phyloP scores from a whole-genome alignment of 2,329 filamentous ascomycete species.

The Lomentospora prolificans region DNA sequence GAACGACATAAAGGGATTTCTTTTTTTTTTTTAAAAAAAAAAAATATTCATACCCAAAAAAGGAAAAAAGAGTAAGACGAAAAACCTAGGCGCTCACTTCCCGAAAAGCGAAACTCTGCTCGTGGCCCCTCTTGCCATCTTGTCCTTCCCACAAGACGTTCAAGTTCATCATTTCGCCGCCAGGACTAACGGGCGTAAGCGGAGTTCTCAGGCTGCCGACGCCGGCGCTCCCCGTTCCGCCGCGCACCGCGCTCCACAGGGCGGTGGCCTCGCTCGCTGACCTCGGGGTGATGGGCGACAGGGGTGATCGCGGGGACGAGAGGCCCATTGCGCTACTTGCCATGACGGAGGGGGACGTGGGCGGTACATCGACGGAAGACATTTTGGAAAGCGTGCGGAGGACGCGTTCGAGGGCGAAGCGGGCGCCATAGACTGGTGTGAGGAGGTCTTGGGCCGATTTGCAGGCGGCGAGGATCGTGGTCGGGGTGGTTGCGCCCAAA shows the following conservation, averaged over 20 bases:
- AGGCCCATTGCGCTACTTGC: background rate
- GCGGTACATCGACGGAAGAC: background rate
- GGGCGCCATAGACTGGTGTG: constrained; percentile 20
- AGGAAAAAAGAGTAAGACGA: background rate
- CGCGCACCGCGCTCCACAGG: background rate
- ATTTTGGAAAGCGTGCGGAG: constrained; percentile 17
- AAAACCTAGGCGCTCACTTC: background rate
- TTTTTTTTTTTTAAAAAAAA: too few relatives aligned
- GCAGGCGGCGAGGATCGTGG: constrained; percentile 14
- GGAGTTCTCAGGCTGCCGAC: constrained; percentile 1
- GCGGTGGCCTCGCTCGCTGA: constrained; percentile 4
- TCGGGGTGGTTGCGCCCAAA: constrained; percentile 15
- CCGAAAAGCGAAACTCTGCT: background rate
- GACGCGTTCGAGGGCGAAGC: constrained; percentile 20
- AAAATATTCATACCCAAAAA: too few relatives aligned
- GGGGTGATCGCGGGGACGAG: background rate
- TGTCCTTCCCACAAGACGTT: background rate
- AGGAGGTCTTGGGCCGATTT: constrained; percentile 14
- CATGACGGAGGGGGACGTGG: background rate
- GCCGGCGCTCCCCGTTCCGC: background rate
- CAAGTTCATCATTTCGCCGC: background rate
- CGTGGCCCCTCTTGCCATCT: background rate
- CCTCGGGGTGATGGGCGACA: background rate
- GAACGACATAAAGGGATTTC: background rate
- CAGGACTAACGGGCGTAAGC: constrained; percentile 3